Evolutionary conservation across 23 red algal species (phyloP).

Genomic region (Cyanidiococcus yangmingshanensis): DNA sequence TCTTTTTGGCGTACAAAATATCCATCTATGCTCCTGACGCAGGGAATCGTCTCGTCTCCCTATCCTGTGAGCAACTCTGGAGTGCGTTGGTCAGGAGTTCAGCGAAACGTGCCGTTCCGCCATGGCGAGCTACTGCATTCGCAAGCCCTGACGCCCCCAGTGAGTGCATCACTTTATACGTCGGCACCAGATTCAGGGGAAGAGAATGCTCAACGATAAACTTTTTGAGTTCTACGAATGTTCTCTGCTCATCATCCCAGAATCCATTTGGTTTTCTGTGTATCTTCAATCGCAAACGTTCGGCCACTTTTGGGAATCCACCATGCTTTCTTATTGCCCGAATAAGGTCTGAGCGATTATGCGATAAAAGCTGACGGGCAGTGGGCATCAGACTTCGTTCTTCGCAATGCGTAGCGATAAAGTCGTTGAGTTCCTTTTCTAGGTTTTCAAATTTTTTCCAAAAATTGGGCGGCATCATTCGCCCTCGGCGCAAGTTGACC

Average conservation of each 20-base stretch:
- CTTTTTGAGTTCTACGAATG: not conserved
- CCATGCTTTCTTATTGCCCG: slow-evolving; percentile 30
- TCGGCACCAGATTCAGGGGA: not conserved
- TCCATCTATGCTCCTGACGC: too few species aligned
- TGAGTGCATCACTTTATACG: not conserved
- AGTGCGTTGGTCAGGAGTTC: not conserved
- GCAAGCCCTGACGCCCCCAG: not conserved
- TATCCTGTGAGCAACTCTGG: too few species aligned
- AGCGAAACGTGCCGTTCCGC: not conserved
- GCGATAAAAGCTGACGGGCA: slow-evolving; percentile 21
- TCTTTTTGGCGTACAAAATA: too few species aligned
- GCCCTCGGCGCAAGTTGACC: not conserved
- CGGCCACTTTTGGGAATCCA: slow-evolving; percentile 31
- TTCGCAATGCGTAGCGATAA: not conserved
- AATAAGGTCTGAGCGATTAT: slow-evolving; percentile 35
- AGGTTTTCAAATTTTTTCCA: slow-evolving; percentile 38
- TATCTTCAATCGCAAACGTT: slow-evolving; percentile 8
- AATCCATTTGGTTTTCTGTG: not conserved
- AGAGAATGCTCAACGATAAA: not conserved
- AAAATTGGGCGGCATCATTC: slow-evolving; percentile 22
- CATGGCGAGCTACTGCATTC: not conserved
- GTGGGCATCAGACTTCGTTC: slow-evolving; percentile 29
- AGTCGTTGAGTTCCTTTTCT: slow-evolving; percentile 25
- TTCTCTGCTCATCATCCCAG: not conserved
- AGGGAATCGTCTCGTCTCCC: too few species aligned